A percentile compares a stretch with the other conserved stretches of the same genome.
phyloP scores from a whole-genome alignment of 176 grass and related monocot genomes.

The Zoysia pacifica region DNA sequence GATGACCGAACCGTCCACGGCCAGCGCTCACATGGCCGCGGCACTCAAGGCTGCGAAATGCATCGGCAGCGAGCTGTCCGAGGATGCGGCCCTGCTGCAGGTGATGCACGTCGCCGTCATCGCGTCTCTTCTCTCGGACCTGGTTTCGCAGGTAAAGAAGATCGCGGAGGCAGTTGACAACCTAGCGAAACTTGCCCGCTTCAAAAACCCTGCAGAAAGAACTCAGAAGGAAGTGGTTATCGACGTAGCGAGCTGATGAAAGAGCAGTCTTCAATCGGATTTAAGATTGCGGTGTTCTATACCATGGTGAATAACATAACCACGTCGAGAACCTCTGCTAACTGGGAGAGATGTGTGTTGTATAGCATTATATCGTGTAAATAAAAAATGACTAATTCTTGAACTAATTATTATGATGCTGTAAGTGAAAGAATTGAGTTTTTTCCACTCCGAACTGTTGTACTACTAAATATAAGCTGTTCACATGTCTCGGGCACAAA shows the following conservation, averaged over 20 bases:
- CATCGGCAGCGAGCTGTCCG: constrained; percentile 33
- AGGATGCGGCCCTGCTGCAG: constrained; percentile 44
- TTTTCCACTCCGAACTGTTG: background rate
- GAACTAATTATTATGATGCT: constrained; percentile 45
- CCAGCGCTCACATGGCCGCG: constrained; percentile 47
- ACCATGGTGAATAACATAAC: constrained; percentile 7
- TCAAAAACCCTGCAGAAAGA: constrained; percentile 48
- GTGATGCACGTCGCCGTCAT: constrained; percentile 65
- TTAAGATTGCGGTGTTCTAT: background rate
- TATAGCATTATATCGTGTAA: constrained; percentile 25
- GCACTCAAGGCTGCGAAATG: constrained; percentile 39
- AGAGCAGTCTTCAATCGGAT: background rate
- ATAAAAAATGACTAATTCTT: constrained; percentile 51
- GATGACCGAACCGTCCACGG: constrained; percentile 47
- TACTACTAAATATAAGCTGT: background rate
- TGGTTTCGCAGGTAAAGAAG: constrained; percentile 49
- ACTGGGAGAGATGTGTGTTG: background rate
- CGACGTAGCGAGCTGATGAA: constrained; percentile 40
- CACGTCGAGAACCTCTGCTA: constrained; percentile 19
- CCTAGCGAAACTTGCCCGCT: constrained; percentile 57
- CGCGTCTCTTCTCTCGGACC: constrained; percentile 64
- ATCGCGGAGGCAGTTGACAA: constrained; percentile 57
- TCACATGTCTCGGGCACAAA: background rate
- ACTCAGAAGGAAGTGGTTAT: constrained; percentile 41
- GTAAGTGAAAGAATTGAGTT: constrained; percentile 17